Percentiles rank a stretch among this genome's conserved stretches.
phyloP scores from a whole-genome alignment of 805 yeast genomes.

The Myxozyma nipponensis region DNA sequence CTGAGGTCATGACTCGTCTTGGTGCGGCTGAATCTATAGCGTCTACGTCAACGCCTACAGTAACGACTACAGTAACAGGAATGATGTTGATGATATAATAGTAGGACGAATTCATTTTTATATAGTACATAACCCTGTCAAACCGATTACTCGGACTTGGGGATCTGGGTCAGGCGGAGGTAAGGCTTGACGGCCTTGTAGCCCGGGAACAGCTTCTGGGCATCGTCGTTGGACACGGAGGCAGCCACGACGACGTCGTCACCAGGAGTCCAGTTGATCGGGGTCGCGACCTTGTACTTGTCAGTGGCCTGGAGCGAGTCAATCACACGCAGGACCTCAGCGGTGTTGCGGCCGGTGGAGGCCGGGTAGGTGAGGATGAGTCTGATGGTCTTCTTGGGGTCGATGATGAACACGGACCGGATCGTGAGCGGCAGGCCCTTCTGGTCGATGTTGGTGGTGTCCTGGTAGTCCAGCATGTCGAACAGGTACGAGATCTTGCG shows the following conservation, averaged over 20 bases:
- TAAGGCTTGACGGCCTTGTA: slow-evolving; percentile 89
- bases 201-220: slow-evolving; percentile 80
- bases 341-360: slow-evolving; percentile 90
- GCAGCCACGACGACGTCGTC: slow-evolving; percentile 95
- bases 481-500: slow-evolving; percentile 77
- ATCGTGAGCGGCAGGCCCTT: slow-evolving; percentile 83
- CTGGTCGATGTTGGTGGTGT: slow-evolving; percentile 65
- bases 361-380: slow-evolving; percentile 88
- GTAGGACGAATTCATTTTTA: too few relatives aligned
- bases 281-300: slow-evolving; percentile 83
- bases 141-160: slow-evolving; percentile 19
- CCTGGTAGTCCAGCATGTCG: slow-evolving; percentile 88
- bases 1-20: too few relatives aligned
- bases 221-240: slow-evolving; percentile 75
- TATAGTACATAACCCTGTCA: not conserved
- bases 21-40: too few relatives aligned
- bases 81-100: too few relatives aligned
- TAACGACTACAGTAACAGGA: too few relatives aligned
- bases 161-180: slow-evolving; percentile 60
- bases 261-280: slow-evolving; percentile 65
- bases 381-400: slow-evolving; percentile 87
- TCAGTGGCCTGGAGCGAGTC: slow-evolving; percentile 89
- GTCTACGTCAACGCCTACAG: too few relatives aligned
- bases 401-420: slow-evolving; percentile 90
- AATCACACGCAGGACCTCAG: slow-evolving; percentile 86